Evolutionary conservation across 2,329 filamentous ascomycete species (phyloP).

Genomic region (Claviceps africana): DNA sequence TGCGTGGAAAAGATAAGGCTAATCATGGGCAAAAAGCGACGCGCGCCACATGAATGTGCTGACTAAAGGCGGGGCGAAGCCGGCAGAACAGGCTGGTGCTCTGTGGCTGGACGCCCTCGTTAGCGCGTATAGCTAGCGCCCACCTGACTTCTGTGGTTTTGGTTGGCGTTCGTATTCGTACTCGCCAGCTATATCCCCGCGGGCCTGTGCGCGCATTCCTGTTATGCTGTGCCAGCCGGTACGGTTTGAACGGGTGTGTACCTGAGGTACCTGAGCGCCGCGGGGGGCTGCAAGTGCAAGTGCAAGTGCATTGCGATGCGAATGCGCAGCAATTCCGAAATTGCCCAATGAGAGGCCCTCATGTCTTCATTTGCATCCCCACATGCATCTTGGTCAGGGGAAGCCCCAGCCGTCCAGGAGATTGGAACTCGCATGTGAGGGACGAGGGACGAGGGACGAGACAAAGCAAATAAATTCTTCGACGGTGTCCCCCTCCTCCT

Average conservation of each 20-base stretch:
- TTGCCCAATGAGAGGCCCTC: slow-evolving; percentile 6
- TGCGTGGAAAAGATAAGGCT: neutral
- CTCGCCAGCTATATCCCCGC: neutral
- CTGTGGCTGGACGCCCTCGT: neutral
- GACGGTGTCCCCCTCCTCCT: neutral
- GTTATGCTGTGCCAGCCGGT: neutral
- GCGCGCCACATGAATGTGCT: neutral
- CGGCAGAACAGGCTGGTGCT: neutral
- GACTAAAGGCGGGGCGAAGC: slow-evolving; percentile 1
- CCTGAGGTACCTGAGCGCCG: too few relatives aligned
- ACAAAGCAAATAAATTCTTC: slow-evolving; percentile 5
- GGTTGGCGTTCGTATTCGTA: slow-evolving; percentile 10
- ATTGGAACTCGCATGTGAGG: slow-evolving; percentile 4
- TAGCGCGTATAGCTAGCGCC: too few relatives aligned
- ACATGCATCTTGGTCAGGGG: slow-evolving; percentile 3
- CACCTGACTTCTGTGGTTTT: neutral
- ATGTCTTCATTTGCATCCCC: neutral
- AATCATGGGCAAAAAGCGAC: neutral
- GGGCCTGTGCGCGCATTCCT: neutral
- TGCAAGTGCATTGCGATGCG: too few relatives aligned
- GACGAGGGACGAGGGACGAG: neutral
- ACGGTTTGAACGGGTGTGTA: neutral
- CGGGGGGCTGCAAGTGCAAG: neutral
- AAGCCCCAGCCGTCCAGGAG: neutral
- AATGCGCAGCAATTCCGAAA: neutral